Percentiles rank a stretch among this genome's conserved stretches.
Conservation (phyloP, 257 asterid genomes). For the Leptodermis oblonga region DNA sequence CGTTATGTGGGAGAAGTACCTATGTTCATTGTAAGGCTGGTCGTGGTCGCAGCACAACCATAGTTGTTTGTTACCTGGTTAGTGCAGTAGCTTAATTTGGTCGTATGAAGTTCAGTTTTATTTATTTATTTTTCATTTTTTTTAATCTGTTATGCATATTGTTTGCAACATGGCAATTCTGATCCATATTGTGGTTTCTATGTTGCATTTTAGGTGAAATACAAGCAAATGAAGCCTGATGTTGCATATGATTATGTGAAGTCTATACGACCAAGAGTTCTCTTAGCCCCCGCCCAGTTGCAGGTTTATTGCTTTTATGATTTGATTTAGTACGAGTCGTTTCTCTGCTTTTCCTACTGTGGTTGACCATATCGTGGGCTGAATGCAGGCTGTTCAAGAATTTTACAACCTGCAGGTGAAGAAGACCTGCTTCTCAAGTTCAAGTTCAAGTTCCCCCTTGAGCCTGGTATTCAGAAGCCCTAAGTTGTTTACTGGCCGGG, state of each 20-base stretch:
- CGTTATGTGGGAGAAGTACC: slow-evolving; percentile 32
- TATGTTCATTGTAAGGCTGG: slow-evolving; percentile 56
- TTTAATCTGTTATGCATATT: not conserved
- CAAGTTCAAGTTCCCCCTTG: slow-evolving; percentile 13
- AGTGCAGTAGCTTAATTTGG: slow-evolving; percentile 22
- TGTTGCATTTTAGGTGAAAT: slow-evolving; percentile 38
- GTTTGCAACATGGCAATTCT: not conserved
- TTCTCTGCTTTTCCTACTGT: not conserved
- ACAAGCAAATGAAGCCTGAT: slow-evolving; percentile 60
- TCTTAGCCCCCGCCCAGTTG: slow-evolving; percentile 52
- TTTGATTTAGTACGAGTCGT: not conserved
- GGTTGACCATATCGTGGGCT: slow-evolving; percentile 13
- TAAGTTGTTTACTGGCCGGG: slow-evolving; percentile 19
- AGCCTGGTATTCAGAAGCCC: slow-evolving; percentile 23
- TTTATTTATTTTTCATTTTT: too few species aligned
- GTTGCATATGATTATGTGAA: slow-evolving; percentile 58
- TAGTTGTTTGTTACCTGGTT: slow-evolving; percentile 49
- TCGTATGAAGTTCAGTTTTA: not conserved
- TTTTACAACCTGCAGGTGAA: slow-evolving; percentile 32
- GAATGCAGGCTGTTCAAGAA: slow-evolving; percentile 47
- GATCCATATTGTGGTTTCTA: not conserved
- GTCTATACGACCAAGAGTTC: slow-evolving; percentile 62
- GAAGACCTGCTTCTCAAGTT: slow-evolving; percentile 11
- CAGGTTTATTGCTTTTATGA: slow-evolving; percentile 30
- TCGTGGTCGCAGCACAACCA: slow-evolving; percentile 50